Conservation (phyloP, 2,329 filamentous ascomycete genomes). For the Venturia oleaginea region DNA sequence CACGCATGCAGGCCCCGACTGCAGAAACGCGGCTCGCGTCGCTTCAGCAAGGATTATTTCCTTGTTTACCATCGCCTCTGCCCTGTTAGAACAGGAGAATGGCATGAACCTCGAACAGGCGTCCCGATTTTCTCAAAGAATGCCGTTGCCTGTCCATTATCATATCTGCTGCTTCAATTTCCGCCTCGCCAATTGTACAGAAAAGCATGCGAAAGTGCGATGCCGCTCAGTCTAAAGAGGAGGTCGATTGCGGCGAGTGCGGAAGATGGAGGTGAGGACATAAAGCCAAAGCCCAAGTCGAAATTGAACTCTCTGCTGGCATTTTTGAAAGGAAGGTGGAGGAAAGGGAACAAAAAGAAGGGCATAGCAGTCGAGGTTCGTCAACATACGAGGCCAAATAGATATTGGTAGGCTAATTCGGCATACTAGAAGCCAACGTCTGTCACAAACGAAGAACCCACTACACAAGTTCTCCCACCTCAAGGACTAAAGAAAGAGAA, state of each 20-base stretch:
- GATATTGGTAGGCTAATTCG: not conserved
- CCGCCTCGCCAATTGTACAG: not conserved
- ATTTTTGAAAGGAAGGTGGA: not conserved
- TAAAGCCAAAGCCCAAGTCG: not conserved
- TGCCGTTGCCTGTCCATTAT: not conserved
- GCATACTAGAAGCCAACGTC: not conserved
- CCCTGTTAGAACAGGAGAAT: not conserved
- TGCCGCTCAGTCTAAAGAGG: constrained; percentile 1
- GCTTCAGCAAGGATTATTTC: not conserved
- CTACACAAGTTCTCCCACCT: not conserved
- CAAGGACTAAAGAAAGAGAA: constrained; percentile 5
- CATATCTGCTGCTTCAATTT: not conserved
- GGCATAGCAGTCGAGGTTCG: not conserved
- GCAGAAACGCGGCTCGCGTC: constrained; percentile 3
- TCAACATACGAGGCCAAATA: not conserved
- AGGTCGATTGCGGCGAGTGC: not conserved
- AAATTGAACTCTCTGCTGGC: not conserved
- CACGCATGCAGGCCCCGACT: not conserved
- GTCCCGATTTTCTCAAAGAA: not conserved
- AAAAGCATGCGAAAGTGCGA: not conserved
- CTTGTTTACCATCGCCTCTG: constrained; percentile 6
- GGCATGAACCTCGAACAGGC: not conserved
- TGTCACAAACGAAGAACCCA: not conserved
- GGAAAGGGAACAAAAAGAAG: not conserved
- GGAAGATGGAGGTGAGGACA: not conserved